Evolutionary conservation across 2,329 filamentous ascomycete species (phyloP).

Genomic region (Botrytis cinerea): DNA sequence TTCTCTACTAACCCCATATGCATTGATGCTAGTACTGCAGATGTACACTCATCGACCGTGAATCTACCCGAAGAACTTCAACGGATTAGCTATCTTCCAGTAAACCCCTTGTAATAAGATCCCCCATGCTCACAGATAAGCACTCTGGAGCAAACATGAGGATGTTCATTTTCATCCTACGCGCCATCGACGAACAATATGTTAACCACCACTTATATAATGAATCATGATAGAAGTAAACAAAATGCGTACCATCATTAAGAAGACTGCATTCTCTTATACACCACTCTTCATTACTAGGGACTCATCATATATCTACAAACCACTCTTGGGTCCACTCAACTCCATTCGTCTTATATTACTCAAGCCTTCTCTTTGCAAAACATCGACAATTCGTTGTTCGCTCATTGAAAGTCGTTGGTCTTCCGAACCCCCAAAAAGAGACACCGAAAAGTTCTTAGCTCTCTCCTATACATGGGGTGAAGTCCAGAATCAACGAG

Average conservation of each 20-base stretch:
- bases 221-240: not conserved
- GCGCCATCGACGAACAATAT: not conserved
- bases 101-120: not conserved
- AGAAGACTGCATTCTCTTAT: not conserved
- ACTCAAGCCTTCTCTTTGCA: not conserved
- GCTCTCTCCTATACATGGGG: slow-evolving; percentile 3
- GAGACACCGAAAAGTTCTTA: not conserved
- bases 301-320: not conserved
- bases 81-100: not conserved
- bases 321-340: not conserved
- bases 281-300: not conserved
- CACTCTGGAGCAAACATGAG: not conserved
- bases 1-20: not conserved
- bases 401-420: not conserved
- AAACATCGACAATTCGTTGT: not conserved
- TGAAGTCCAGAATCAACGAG: not conserved
- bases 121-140: not conserved
- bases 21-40: not conserved
- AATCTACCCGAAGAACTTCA: not conserved
- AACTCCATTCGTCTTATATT: not conserved
- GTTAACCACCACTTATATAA: not conserved
- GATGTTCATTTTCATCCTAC: not conserved
- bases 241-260: not conserved
- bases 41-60: not conserved
- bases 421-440: not conserved